Base-by-base conservation (phyloP, 352 stramenopile genomes). In the Phytophthora hybrid region DNA sequence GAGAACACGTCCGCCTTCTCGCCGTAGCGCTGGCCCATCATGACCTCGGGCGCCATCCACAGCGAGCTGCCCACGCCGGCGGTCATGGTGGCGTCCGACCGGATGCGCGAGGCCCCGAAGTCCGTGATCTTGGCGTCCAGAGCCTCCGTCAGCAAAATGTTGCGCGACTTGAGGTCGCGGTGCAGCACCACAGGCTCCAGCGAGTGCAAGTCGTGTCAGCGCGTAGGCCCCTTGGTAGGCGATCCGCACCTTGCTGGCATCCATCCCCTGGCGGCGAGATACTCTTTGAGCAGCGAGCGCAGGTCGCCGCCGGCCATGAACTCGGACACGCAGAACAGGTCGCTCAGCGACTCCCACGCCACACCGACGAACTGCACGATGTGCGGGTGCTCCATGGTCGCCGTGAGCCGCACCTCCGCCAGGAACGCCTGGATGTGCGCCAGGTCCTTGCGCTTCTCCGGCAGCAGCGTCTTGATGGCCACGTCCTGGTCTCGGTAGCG, bases 231-330 rank as follows among this genome's bases (percentile, higher is more conserved):
- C 60, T n/a, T 80, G 60, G 29, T 74, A 56, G 1, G 73, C 64
- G 29, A 83, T 80, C 18, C 65, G 59, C 19, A 76, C 49, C 54
- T 83, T 82, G 51, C 44, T 59, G 13, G 60, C 51, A 26, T 73
- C 62, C 46, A 75, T 67, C 21, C 66, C 71, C 16, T 56, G 34
- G 16, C 55, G 66, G 7, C 44, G 8, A 68, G 47, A 26, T 77
- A 82, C 41, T 49, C 41, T 18, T 19, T 49, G 11, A 49, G 47
- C 2, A 88, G 49, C 9, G 63, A 63, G 19, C 81, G 76, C 19
- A 88, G 49, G 61, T 88, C 80, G 3, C 81, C 73, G 16, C 73
- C 63, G 37, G 68, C 68, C 81, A 88, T 83, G 66, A 83, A 85
- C 66, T 86, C 81, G 0, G 70, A 75, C 44, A 88, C 57, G 8